Conservation (phyloP, 1,139 yeast genomes). For the Yamadazyma friedrichii region DNA sequence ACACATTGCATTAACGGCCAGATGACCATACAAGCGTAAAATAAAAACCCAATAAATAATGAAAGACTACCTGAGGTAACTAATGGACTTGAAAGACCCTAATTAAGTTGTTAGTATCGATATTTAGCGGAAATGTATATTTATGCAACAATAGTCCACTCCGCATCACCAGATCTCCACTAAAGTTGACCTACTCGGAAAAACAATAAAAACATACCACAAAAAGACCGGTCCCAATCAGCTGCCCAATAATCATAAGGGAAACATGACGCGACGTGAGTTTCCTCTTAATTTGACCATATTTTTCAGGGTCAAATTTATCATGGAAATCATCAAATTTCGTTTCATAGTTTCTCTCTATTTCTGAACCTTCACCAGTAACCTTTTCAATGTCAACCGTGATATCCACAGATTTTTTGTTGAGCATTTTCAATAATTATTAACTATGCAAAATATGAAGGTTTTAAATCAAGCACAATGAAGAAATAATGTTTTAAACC, state of each 20-base stretch:
- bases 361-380: slow-evolving; percentile 1
- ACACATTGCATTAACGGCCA: slow-evolving; percentile 43
- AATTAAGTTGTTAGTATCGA: no score
- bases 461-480: no score
- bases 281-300: slow-evolving; percentile 38
- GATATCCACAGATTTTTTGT: neutral
- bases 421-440: no score
- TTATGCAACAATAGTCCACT: no score
- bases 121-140: no score
- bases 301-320: slow-evolving; percentile 28
- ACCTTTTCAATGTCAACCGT: slow-evolving; percentile 25
- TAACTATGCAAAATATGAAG: no score
- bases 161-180: no score
- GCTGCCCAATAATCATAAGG: slow-evolving; percentile 52
- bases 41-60: slow-evolving; percentile 33
- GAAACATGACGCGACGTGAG: slow-evolving; percentile 46
- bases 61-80: slow-evolving; percentile 37
- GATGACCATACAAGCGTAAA: slow-evolving; percentile 33
- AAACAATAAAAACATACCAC: slow-evolving; percentile 11
- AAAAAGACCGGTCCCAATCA: slow-evolving; percentile 50
- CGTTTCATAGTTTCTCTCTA: slow-evolving; percentile 9
- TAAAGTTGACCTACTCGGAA: no score
- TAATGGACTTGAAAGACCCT: slow-evolving; percentile 33
- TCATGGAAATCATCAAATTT: slow-evolving; percentile 33
- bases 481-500: no score